These are phyloP conservation scores for Kodamaea sp. DNA, from an alignment of 1,139 yeast species.

Conservation along the genomic window DNA sequence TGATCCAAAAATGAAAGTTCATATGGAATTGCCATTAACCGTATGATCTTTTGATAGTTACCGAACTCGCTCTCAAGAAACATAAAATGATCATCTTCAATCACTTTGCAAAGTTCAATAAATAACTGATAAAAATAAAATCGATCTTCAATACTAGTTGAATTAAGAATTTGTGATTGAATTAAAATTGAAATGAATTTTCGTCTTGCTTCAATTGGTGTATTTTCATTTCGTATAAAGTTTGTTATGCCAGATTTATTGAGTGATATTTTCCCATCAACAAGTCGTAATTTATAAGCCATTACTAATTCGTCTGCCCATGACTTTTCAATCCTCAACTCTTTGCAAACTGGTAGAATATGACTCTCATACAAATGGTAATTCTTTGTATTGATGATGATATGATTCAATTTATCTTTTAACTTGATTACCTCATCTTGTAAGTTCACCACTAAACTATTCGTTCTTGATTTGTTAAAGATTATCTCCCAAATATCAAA, in stretches of 20 bases:
- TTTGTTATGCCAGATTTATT: slow-evolving; percentile 13
- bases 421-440: slow-evolving; percentile 17
- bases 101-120: slow-evolving; percentile 14
- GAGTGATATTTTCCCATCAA: slow-evolving; percentile 10
- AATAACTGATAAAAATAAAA: slow-evolving; percentile 16
- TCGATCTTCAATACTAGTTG: slow-evolving; percentile 12
- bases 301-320: slow-evolving; percentile 25
- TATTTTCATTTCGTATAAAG: slow-evolving; percentile 14
- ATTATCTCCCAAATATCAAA: slow-evolving; percentile 22
- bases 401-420: slow-evolving; percentile 19
- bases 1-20: slow-evolving; percentile 11
- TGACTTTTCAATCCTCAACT: slow-evolving; percentile 5
- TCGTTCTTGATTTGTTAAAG: slow-evolving; percentile 7
- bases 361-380: slow-evolving; percentile 19
- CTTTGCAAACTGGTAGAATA: slow-evolving; percentile 16
- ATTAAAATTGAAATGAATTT: slow-evolving; percentile 19
- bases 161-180: slow-evolving; percentile 19
- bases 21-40: slow-evolving; percentile 17
- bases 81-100: slow-evolving; percentile 22
- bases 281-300: slow-evolving; percentile 19
- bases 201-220: slow-evolving; percentile 15
- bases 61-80: slow-evolving; percentile 15
- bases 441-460: slow-evolving; percentile 8
- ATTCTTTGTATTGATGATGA: slow-evolving; percentile 20
- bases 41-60: slow-evolving; percentile 18